These are phyloP conservation scores for Globisporangium orthogonon DNA, from an alignment of 352 stramenopile species.

Conservation along the genomic window DNA sequence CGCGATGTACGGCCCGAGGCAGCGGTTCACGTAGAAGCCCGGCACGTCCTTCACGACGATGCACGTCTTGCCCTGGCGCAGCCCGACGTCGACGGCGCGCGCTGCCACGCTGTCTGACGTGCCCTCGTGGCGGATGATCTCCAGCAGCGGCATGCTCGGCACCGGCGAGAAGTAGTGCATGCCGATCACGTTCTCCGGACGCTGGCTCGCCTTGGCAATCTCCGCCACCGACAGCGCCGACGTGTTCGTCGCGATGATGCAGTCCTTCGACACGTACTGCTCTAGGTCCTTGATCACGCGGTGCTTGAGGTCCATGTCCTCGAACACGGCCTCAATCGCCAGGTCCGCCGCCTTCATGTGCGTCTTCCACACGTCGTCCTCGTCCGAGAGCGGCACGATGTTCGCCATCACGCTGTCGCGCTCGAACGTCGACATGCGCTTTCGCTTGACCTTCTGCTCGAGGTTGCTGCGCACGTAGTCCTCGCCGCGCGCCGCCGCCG, in stretches of 20 bases:
- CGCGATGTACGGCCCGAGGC: constrained; percentile 92
- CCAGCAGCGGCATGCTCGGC: constrained; percentile 95
- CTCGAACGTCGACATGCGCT: constrained; percentile 90
- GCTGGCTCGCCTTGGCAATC: constrained; percentile 86
- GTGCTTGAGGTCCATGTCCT: constrained; percentile 96
- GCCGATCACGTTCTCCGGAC: constrained; percentile 91
- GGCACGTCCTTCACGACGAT: constrained; percentile 98
- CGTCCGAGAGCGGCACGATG: constrained; percentile 91
- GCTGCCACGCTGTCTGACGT: constrained; percentile 87
- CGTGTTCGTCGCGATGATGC: constrained; percentile 98
- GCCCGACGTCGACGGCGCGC: constrained; percentile 92
- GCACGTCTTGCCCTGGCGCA: constrained; percentile 97
- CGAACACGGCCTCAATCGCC: constrained; percentile 98
- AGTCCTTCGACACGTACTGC: constrained; percentile 89
- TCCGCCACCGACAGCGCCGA: constrained; percentile 94
- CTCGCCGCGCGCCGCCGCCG: constrained; percentile 72
- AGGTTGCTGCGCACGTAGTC: constrained; percentile 94
- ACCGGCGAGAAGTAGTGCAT: constrained; percentile 99
- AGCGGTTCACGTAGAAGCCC: constrained; percentile 99
- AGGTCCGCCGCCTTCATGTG: constrained; percentile 94
- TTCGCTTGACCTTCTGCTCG: constrained; percentile 93
- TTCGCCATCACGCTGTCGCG: constrained; percentile 89
- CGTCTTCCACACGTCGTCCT: constrained; percentile 87
- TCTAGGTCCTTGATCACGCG: constrained; percentile 93
- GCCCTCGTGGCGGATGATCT: constrained; percentile 96